A percentile compares a stretch with the other conserved stretches of the same genome.
Conservation (phyloP, 2,329 filamentous ascomycete genomes). For the Microcyclosporella mali region DNA sequence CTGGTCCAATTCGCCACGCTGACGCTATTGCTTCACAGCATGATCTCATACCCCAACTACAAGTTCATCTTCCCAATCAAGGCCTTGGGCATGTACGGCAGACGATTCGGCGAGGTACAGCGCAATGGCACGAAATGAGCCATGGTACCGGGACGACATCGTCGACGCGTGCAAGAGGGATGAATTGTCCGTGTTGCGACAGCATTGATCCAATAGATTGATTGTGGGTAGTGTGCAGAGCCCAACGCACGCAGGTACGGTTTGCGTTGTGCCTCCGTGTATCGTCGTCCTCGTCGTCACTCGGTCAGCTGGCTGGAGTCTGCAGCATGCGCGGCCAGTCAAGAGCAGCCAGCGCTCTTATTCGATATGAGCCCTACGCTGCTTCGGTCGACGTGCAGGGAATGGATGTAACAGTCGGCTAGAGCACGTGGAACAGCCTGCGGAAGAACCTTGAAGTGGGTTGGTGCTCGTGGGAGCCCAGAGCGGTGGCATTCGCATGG, state of each 20-base stretch:
- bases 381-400: conserved; percentile 6
- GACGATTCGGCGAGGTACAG: conserved; percentile 58
- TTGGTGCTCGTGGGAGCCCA: neutral
- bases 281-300: too few species aligned
- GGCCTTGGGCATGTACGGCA: conserved; percentile 82
- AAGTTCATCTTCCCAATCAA: conserved; percentile 95
- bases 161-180: conserved; percentile 1
- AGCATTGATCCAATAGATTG: conserved; percentile 12
- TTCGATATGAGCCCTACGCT: conserved; percentile 1
- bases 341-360: neutral
- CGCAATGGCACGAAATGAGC: conserved; percentile 11
- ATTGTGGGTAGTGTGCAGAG: too few species aligned
- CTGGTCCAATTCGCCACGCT: conserved; percentile 9
- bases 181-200: conserved; percentile 9
- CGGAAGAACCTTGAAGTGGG: conserved; percentile 1
- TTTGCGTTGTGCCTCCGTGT: conserved; percentile 8
- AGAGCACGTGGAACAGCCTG: conserved; percentile 4
- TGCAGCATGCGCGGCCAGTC: conserved; percentile 2
- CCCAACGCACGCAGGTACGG: conserved; percentile 19
- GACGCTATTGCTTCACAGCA: conserved; percentile 46
- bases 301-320: conserved; percentile 2
- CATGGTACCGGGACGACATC: conserved; percentile 7
- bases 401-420: conserved; percentile 5
- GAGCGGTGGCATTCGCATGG: conserved; percentile 9
- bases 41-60: conserved; percentile 99